Percentiles rank a stretch among this genome's conserved stretches.
These are phyloP conservation scores for Neofusicoccum laricinum DNA, from an alignment of 2,329 filamentous ascomycete species.

Conservation along the genomic window DNA sequence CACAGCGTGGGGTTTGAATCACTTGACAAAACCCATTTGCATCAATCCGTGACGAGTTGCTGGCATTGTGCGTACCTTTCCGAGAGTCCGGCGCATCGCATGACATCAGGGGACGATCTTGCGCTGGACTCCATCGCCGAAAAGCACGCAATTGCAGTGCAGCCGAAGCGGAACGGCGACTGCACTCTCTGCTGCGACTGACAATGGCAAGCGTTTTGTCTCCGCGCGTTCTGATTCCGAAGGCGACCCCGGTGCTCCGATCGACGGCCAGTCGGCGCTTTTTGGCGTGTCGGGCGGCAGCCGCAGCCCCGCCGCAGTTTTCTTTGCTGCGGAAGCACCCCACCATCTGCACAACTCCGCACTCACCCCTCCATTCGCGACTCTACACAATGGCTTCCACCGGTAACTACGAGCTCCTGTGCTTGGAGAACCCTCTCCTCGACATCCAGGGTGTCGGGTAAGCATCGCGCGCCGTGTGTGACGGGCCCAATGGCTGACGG, in stretches of 20 bases:
- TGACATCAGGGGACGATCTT: slow-evolving; percentile 2
- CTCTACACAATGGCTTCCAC: slow-evolving; percentile 62
- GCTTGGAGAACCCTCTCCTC: slow-evolving; percentile 95
- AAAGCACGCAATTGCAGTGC: background rate
- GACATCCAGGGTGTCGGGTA: slow-evolving; percentile 85
- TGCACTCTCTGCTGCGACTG: background rate
- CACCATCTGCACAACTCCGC: slow-evolving; percentile 1
- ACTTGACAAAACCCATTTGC: background rate
- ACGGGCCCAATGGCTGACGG: slow-evolving; percentile 17
- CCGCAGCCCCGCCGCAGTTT: slow-evolving; percentile 9
- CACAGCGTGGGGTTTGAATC: background rate
- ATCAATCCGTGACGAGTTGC: background rate
- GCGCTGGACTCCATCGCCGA: background rate
- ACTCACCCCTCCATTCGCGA: background rate
- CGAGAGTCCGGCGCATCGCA: background rate
- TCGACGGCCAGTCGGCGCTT: slow-evolving; percentile 3
- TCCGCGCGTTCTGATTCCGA: background rate
- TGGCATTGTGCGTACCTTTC: background rate
- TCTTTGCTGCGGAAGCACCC: slow-evolving; percentile 10
- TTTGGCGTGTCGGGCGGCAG: background rate
- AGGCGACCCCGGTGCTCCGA: background rate
- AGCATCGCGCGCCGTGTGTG: slow-evolving; percentile 23
- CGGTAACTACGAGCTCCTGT: slow-evolving; percentile 85
- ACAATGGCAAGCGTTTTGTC: background rate
- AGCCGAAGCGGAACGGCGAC: background rate